A percentile compares a stretch with the other conserved stretches of the same genome.
phyloP scores from a whole-genome alignment of 116 monocot species.

The Dioscorea cayenensis region DNA sequence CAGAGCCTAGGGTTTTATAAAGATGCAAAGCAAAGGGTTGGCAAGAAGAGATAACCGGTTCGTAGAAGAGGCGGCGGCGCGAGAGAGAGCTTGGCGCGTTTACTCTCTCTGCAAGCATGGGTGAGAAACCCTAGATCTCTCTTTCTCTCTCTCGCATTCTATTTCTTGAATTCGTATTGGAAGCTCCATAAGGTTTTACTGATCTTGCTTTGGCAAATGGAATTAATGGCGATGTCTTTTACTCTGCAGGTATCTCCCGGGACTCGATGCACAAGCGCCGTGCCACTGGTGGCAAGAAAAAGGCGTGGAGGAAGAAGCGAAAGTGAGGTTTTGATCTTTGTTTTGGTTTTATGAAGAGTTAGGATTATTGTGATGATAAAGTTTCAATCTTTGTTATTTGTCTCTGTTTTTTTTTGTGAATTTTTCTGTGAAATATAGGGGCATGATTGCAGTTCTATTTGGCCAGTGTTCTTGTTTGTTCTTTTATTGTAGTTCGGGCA shows the following conservation, averaged over 20 bases:
- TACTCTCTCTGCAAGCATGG: not conserved
- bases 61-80: no score
- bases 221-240: not conserved
- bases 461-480: not conserved
- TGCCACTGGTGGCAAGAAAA: slow-evolving; percentile 70
- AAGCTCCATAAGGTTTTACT: no score
- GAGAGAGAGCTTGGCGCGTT: no score
- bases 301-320: slow-evolving; percentile 79
- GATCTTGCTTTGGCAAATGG: not conserved
- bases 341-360: not conserved
- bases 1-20: no score
- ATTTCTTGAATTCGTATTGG: no score
- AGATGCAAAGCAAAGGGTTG: no score
- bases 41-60: no score
- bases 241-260: slow-evolving; percentile 58
- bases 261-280: slow-evolving; percentile 78
- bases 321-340: slow-evolving; percentile 16
- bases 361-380: not conserved
- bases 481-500: not conserved
- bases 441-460: no score
- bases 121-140: slow-evolving; percentile 4
- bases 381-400: not conserved
- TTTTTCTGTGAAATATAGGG: no score
- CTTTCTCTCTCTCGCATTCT: not conserved
- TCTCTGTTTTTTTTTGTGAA: not conserved